Conservation (phyloP, 2,329 filamentous ascomycete species). For the Bertia moriformis region DNA sequence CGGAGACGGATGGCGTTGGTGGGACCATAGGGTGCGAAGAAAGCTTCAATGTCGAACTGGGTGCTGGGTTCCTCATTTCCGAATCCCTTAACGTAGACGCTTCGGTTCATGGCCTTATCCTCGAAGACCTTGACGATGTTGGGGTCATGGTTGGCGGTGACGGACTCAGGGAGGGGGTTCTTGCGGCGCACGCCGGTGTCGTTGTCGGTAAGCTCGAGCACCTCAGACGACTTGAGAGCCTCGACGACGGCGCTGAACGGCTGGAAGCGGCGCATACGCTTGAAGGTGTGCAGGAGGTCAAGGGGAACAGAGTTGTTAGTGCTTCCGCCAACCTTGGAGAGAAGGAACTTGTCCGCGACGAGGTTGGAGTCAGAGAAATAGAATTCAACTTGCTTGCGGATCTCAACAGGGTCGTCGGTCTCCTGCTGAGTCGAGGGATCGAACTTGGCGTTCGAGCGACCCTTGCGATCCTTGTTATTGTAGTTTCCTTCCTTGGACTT, state of each 20-base stretch:
- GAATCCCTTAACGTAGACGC: constrained; percentile 89
- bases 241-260: constrained; percentile 71
- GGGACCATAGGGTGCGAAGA: constrained; percentile 69
- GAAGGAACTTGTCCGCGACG: constrained; percentile 74
- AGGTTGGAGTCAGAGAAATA: constrained; percentile 92
- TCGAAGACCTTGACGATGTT: constrained; percentile 36
- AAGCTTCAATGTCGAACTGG: constrained; percentile 86
- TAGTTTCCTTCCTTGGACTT: constrained; percentile 13
- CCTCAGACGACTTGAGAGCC: constrained; percentile 64
- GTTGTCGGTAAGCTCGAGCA: constrained; percentile 60
- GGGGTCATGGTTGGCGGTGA: constrained; percentile 27
- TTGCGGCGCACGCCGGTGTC: constrained; percentile 68
- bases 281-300: constrained; percentile 69
- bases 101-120: constrained; percentile 55
- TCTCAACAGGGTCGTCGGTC: constrained; percentile 64
- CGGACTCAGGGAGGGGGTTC: constrained; percentile 25
- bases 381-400: constrained; percentile 85
- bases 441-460: constrained; percentile 51
- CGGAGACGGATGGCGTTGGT: constrained; percentile 77
- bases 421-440: constrained; percentile 54
- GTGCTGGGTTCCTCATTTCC: constrained; percentile 69
- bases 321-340: constrained; percentile 60
- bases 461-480: constrained; percentile 25
- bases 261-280: constrained; percentile 91
- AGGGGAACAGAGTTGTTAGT: constrained; percentile 72